These are phyloP conservation scores for Lachnellula occidentalis DNA, from an alignment of 2,329 filamentous ascomycete species.

Conservation along the genomic window DNA sequence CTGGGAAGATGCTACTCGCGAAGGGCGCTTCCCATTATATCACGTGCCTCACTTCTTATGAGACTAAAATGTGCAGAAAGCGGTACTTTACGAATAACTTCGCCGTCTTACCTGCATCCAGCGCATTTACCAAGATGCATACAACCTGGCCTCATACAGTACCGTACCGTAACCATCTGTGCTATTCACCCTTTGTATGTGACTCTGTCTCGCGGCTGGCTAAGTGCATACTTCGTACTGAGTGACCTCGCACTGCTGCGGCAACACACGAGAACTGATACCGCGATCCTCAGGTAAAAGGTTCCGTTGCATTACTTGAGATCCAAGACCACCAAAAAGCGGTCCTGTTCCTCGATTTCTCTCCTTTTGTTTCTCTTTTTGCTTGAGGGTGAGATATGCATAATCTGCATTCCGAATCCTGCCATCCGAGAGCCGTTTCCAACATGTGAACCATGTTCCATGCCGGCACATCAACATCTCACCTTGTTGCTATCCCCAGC, in stretches of 20 bases:
- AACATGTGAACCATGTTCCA: not conserved
- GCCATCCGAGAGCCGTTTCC: not conserved
- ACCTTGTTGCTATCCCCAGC: not conserved
- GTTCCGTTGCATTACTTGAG: not conserved
- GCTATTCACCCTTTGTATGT: too few species aligned
- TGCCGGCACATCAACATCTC: not conserved
- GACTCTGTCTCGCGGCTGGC: not conserved
- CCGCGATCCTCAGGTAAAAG: not conserved
- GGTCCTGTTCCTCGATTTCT: not conserved
- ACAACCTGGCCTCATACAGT: not conserved
- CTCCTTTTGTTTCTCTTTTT: not conserved
- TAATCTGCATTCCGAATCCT: slow-evolving; percentile 1
- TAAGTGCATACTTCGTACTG: not conserved
- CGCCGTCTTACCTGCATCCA: not conserved
- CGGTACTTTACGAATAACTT: not conserved
- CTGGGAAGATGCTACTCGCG: not conserved
- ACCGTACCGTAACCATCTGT: too few species aligned
- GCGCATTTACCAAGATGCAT: not conserved
- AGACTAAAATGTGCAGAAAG: not conserved
- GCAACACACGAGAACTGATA: not conserved
- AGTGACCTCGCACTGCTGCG: not conserved
- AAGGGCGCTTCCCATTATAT: not conserved
- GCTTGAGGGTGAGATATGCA: not conserved
- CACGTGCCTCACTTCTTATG: not conserved
- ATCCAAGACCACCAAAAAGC: too few species aligned